phyloP scores from a whole-genome alignment of 2,329 filamentous ascomycete genomes.

The Venturia aucupariae region DNA sequence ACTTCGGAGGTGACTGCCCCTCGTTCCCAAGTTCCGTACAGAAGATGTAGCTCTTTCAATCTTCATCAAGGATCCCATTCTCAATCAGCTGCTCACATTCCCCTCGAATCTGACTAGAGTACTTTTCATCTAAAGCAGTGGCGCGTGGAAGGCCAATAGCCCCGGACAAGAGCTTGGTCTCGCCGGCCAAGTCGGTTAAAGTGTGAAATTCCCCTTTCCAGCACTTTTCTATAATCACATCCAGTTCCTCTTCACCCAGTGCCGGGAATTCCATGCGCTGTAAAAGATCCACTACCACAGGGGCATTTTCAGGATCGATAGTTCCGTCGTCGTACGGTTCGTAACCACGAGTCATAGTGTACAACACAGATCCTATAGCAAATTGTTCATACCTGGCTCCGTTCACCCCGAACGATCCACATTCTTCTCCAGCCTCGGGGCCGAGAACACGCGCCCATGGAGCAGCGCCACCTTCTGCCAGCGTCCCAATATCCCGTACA shows the following conservation, averaged over 20 bases:
- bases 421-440: background rate
- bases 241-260: too few species aligned
- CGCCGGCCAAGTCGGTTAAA: too few species aligned
- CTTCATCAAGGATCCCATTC: background rate
- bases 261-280: background rate
- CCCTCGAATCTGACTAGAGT: background rate
- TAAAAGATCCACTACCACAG: slow-evolving; percentile 17
- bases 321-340: background rate
- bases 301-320: background rate
- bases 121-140: background rate
- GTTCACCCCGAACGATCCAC: background rate
- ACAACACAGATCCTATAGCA: background rate
- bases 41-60: background rate
- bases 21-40: background rate
- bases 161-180: too few species aligned
- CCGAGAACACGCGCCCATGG: background rate
- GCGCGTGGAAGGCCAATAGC: background rate
- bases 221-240: too few species aligned
- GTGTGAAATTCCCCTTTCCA: too few species aligned
- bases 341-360: background rate
- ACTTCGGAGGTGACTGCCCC: background rate
- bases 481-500: background rate
- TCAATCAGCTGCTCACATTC: background rate
- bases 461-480: background rate
- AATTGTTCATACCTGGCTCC: background rate